A percentile compares a stretch with the other conserved stretches of the same genome.
phyloP scores from a whole-genome alignment of 345 rosid genomes.

The Ricinus communis region DNA sequence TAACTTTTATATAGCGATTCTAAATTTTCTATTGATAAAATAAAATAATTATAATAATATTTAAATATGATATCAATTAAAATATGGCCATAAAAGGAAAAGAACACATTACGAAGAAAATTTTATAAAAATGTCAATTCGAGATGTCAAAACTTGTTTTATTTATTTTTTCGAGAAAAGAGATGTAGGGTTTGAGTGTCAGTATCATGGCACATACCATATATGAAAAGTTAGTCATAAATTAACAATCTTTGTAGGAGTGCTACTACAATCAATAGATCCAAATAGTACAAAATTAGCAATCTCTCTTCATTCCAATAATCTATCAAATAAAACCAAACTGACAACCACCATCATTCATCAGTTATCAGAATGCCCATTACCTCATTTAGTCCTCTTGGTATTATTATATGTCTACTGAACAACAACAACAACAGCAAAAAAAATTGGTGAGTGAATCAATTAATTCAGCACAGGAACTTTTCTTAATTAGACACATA shows the following conservation, averaged over 20 bases:
- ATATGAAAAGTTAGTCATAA: too few relatives aligned
- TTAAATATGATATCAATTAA: too few relatives aligned
- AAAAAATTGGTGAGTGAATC: constrained; percentile 10
- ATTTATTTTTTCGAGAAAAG: too few relatives aligned
- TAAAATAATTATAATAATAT: too few relatives aligned
- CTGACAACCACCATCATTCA: background rate
- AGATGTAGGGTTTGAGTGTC: background rate
- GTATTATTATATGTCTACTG: constrained; percentile 5
- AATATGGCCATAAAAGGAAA: too few relatives aligned
- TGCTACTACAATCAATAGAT: background rate
- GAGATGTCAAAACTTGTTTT: too few relatives aligned
- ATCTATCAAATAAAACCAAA: background rate
- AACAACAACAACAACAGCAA: too few relatives aligned
- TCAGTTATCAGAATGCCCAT: background rate
- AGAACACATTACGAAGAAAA: too few relatives aligned
- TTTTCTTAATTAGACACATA: too few relatives aligned
- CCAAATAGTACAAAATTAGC: background rate
- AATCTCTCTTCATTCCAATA: background rate
- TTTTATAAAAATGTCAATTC: too few relatives aligned
- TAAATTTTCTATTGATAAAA: too few relatives aligned
- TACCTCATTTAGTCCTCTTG: background rate
- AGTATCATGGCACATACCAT: background rate
- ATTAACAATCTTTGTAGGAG: background rate
- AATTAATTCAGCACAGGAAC: background rate
- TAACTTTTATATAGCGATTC: too few relatives aligned